Evolutionary conservation across 2,329 filamentous ascomycete genomes (phyloP).

Genomic region (Dactylellina leptospora): DNA sequence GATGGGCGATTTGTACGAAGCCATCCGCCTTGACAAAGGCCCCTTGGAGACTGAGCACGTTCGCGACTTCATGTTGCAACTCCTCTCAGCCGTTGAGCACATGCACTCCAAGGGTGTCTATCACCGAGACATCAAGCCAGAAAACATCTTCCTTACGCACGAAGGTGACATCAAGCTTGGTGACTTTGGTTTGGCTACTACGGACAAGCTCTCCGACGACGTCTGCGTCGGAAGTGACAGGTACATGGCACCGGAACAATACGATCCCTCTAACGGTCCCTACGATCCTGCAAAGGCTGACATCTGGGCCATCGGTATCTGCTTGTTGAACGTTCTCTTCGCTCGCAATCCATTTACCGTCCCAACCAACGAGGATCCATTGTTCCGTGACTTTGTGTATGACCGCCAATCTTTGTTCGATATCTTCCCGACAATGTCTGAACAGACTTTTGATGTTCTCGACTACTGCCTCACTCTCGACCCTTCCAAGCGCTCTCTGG

Average conservation of each 20-base stretch:
- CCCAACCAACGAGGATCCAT: conserved; percentile 85
- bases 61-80: conserved; percentile 85
- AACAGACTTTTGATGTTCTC: conserved; percentile 95
- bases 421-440: conserved; percentile 97
- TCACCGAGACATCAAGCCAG: conserved; percentile 93
- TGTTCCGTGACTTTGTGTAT: conserved; percentile 90
- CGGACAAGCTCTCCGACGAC: conserved; percentile 88
- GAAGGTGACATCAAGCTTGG: conserved; percentile 93
- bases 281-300: conserved; percentile 95
- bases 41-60: conserved; percentile 96
- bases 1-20: conserved; percentile 96
- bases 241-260: conserved; percentile 99
- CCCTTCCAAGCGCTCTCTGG: conserved; percentile 84
- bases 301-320: conserved; percentile 97
- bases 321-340: conserved; percentile 94
- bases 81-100: conserved; percentile 65
- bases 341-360: conserved; percentile 94
- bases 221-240: conserved; percentile 94
- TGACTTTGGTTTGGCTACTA: conserved; percentile 92
- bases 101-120: conserved; percentile 81
- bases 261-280: conserved; percentile 80
- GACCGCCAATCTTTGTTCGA: conserved; percentile 97
- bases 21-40: conserved; percentile 86
- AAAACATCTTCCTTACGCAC: conserved; percentile 82
- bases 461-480: conserved; percentile 90